Percentiles rank a stretch among this genome's conserved stretches.
phyloP scores from a whole-genome alignment of 2,329 filamentous ascomycete species.

The Phaeosphaeriaceae sp. region DNA sequence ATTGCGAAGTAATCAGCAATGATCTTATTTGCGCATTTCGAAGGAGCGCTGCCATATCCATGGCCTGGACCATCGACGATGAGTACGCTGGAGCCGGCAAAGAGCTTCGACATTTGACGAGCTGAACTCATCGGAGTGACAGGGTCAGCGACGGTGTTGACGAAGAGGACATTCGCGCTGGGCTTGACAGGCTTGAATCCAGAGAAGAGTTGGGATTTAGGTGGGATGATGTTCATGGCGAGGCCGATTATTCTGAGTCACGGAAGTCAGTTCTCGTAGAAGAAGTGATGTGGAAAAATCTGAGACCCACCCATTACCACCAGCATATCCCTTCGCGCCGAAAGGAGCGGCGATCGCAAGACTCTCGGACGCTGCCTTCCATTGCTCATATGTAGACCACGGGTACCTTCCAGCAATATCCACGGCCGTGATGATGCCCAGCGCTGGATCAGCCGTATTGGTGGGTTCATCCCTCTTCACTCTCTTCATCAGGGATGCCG shows the following conservation, averaged over 20 bases:
- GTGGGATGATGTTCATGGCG: conserved; percentile 12
- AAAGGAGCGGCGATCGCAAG: neutral
- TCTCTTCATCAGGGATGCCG: neutral
- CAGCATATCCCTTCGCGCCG: neutral
- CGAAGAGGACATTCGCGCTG: conserved; percentile 58
- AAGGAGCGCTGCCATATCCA: neutral
- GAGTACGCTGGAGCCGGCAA: conserved; percentile 52
- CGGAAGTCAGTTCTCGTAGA: neutral
- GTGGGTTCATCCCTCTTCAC: neutral
- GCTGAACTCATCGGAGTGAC: conserved; percentile 56
- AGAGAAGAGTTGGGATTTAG: conserved; percentile 14
- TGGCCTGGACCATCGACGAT: conserved; percentile 10
- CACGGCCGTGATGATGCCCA: neutral
- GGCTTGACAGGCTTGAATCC: conserved; percentile 49
- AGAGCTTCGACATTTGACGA: conserved; percentile 39
- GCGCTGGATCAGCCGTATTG: neutral
- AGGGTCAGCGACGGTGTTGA: conserved; percentile 63
- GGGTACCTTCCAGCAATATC: conserved; percentile 1
- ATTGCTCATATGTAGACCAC: conserved; percentile 1
- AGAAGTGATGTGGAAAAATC: neutral
- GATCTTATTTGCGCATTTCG: conserved; percentile 5
- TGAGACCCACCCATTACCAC: neutral
- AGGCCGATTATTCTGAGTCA: neutral
- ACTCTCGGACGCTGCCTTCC: neutral
- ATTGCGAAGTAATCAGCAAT: conserved; percentile 10